Percentiles rank a stretch among this genome's conserved stretches.
Evolutionary conservation across 129 eudicot genomes (phyloP).

Genomic region (Tagetes erecta): DNA sequence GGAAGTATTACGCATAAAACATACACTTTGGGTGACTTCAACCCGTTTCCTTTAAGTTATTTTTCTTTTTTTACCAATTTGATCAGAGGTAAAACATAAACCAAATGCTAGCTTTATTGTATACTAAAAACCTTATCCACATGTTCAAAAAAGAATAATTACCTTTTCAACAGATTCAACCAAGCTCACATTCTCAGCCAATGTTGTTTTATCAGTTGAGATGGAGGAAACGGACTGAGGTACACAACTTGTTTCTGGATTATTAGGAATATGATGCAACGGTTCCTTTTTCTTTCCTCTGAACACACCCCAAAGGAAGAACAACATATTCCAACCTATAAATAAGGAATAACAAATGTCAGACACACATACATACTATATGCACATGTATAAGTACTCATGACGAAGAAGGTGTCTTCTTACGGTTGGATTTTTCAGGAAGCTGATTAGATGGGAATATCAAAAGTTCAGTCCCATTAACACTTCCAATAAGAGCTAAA

Average conservation of each 20-base stretch:
- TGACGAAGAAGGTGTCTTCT: slow-evolving; percentile 32
- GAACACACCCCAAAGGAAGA: slow-evolving; percentile 86
- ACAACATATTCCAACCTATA: slow-evolving; percentile 84
- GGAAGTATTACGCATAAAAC: too few species aligned
- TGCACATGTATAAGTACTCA: slow-evolving; percentile 12
- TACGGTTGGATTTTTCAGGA: slow-evolving; percentile 75
- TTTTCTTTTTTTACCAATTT: not conserved
- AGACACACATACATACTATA: not conserved
- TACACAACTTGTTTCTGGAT: slow-evolving; percentile 24
- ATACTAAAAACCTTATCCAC: not conserved
- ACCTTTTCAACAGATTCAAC: slow-evolving; percentile 38
- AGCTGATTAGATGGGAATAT: slow-evolving; percentile 88
- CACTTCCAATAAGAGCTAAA: slow-evolving; percentile 77
- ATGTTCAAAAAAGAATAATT: slow-evolving; percentile 4
- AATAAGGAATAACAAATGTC: not conserved
- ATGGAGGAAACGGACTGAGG: slow-evolving; percentile 24
- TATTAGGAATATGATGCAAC: slow-evolving; percentile 37
- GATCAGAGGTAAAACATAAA: not conserved
- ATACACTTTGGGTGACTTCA: not conserved
- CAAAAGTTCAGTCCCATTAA: slow-evolving; percentile 78
- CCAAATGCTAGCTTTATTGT: not conserved
- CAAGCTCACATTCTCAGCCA: slow-evolving; percentile 43
- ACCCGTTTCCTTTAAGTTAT: not conserved
- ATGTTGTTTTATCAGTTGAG: slow-evolving; percentile 45
- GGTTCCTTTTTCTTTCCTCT: slow-evolving; percentile 60